Conservation (phyloP, 805 yeast genomes). For the Kodamaea lidongshanica region DNA sequence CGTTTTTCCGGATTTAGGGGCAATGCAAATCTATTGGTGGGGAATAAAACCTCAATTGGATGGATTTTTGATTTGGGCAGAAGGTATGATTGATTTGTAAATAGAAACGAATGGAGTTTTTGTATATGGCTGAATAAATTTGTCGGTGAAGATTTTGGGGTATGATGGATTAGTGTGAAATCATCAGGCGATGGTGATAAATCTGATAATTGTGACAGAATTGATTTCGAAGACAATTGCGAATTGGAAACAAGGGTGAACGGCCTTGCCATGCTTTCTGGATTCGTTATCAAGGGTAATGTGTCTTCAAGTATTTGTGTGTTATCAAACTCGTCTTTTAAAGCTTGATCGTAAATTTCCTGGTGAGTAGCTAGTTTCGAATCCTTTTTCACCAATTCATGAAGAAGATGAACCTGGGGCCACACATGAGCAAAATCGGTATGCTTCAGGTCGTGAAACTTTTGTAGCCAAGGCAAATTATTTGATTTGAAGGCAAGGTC, state of each 20-base stretch:
- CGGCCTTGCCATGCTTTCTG: too few species aligned
- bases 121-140: too few species aligned
- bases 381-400: conserved; percentile 16
- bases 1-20: conserved; percentile 26
- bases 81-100: conserved; percentile 13
- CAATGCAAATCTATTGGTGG: conserved; percentile 24
- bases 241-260: too few species aligned
- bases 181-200: too few species aligned
- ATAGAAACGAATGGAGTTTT: conserved; percentile 18
- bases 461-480: neutral
- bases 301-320: neutral
- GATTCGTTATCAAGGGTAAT: too few species aligned
- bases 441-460: neutral
- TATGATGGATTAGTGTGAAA: too few species aligned
- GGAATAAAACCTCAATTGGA: conserved; percentile 28
- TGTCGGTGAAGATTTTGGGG: too few species aligned
- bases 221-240: too few species aligned
- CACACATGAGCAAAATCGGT: conserved; percentile 20
- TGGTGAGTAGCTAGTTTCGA: conserved; percentile 3
- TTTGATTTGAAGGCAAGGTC: too few species aligned
- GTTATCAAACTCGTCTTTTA: conserved; percentile 11
- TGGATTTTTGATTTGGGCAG: conserved; percentile 20
- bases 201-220: too few species aligned
- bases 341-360: conserved; percentile 13
- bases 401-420: conserved; percentile 32